Base-by-base conservation (phyloP, 768 basidiomycete genomes). In the Pleurotus giganteus region DNA sequence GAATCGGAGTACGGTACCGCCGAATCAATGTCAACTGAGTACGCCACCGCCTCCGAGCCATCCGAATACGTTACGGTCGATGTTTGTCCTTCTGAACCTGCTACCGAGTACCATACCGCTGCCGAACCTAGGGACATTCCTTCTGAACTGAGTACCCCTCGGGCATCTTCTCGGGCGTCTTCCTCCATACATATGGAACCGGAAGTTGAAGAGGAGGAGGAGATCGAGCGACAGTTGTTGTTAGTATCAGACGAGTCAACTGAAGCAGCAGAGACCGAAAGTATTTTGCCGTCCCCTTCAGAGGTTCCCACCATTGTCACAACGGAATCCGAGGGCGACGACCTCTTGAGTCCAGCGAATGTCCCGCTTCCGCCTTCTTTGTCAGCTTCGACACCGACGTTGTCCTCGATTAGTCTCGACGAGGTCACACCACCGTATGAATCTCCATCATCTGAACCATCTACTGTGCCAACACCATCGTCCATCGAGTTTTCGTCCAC, bases 1-100 rank as follows among this genome's bases (percentile, higher is more conserved):
- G 75, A 78, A 47, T 77, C 71, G n/a, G 64, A 68, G 54, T 79
- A 82, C 68, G 53, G 39, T 13, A 60, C 56, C 8, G 56, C 59
- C 8, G 59, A 60, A 26, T 46, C 51, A n/a, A 39, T 39, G 13
- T 54, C 59, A 7, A 54, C 64, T 12, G 66, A 71, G 13, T 88
- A 80, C 56, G 66, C 71, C 27, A 85, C 82, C 17, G 84, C 73
- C 34, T 67, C 67, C n/a, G 58, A 61, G 4, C 59, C 63, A 9
- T 63, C 64, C 13, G 72, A 72, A 45, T 86, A 77, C 51, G 71
- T 75, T 57, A 85, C 82, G 4, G 84, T 79, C 3, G 73, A 72
- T 23, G 52, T 69, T 15, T 72, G 71, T 47, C 77, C 77, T 1
- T 72, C 69, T 32, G 71, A 79, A 47, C 66, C 63, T 0, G 63